phyloP scores from a whole-genome alignment of 2,329 filamentous ascomycete genomes.

The Monilinia laxa region DNA sequence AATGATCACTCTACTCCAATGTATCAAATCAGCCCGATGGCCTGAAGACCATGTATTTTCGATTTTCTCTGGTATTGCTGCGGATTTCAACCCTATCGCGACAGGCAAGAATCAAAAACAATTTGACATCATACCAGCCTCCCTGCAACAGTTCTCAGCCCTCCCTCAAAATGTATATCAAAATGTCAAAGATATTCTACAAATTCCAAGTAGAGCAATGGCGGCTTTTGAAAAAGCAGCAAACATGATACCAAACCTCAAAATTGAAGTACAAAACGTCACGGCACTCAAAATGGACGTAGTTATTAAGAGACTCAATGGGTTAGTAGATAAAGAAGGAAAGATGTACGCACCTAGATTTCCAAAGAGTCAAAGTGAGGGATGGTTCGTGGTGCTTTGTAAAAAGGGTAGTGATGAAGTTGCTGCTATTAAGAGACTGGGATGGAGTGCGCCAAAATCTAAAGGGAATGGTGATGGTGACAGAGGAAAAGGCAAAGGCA shows the following conservation, averaged over 20 bases:
- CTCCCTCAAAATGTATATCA: constrained; percentile 40
- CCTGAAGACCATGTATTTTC: constrained; percentile 75
- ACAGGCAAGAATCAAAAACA: constrained; percentile 11
- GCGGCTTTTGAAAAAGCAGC: constrained; percentile 55
- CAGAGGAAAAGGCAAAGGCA: constrained; percentile 76
- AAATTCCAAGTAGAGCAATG: constrained; percentile 51
- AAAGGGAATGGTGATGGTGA: constrained; percentile 40
- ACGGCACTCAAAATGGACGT: constrained; percentile 65
- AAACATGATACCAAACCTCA: constrained; percentile 66
- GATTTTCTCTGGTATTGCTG: constrained; percentile 71
- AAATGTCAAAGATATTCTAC: constrained; percentile 51
- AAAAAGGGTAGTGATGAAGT: constrained; percentile 70
- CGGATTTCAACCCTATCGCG: constrained; percentile 35
- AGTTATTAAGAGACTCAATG: constrained; percentile 65
- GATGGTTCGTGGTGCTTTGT: constrained; percentile 82
- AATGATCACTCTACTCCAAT: constrained; percentile 86
- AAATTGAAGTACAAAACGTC: constrained; percentile 58
- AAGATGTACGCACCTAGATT: constrained; percentile 85
- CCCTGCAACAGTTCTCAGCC: constrained; percentile 38
- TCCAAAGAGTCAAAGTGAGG: constrained; percentile 92
- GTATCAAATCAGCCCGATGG: constrained; percentile 91
- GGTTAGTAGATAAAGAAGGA: constrained; percentile 61
- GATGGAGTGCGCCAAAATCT: constrained; percentile 55
- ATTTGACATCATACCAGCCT: constrained; percentile 39
- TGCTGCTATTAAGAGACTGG: constrained; percentile 80